Conservation (phyloP, 2,329 filamentous ascomycete genomes). For the Daldinia sp. region DNA sequence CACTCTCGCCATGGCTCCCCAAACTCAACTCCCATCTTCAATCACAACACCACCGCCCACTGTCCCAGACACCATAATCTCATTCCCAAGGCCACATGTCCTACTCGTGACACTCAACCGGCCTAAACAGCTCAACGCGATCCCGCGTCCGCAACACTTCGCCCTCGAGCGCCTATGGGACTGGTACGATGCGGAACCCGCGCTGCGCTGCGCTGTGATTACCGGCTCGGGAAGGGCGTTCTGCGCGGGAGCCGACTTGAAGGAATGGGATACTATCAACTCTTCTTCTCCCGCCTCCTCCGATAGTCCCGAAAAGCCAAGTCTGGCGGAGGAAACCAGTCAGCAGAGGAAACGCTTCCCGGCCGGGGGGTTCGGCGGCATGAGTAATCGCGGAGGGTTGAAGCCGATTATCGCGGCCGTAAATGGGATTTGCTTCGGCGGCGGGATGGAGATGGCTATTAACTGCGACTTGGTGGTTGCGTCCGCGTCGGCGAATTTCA, state of each 20-base stretch:
- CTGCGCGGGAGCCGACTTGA: constrained; percentile 76
- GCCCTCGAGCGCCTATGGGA: constrained; percentile 63
- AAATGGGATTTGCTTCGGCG: constrained; percentile 80
- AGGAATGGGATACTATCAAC: constrained; percentile 69
- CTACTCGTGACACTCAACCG: constrained; percentile 72
- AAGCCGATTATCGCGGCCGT: constrained; percentile 84
- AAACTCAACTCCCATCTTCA: constrained; percentile 43
- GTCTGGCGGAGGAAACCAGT: not conserved
- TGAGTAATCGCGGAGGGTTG: constrained; percentile 74
- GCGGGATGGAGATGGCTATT: constrained; percentile 80
- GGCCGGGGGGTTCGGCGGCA: constrained; percentile 70
- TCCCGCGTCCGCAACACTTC: constrained; percentile 62
- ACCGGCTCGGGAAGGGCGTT: constrained; percentile 74
- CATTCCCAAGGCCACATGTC: constrained; percentile 66
- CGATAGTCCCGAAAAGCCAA: not conserved
- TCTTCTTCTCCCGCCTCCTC: not conserved
- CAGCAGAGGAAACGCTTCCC: constrained; percentile 47
- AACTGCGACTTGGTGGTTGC: constrained; percentile 81
- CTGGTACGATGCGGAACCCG: constrained; percentile 73
- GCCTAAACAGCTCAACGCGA: constrained; percentile 68
- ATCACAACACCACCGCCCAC: constrained; percentile 56
- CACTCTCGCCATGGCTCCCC: constrained; percentile 13
- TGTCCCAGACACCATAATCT: constrained; percentile 57
- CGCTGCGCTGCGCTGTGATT: constrained; percentile 71
- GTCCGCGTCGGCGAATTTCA: constrained; percentile 68